phyloP scores from a whole-genome alignment of 495 filamentous ascomycete species.

The Oleoguttula mirabilis region DNA sequence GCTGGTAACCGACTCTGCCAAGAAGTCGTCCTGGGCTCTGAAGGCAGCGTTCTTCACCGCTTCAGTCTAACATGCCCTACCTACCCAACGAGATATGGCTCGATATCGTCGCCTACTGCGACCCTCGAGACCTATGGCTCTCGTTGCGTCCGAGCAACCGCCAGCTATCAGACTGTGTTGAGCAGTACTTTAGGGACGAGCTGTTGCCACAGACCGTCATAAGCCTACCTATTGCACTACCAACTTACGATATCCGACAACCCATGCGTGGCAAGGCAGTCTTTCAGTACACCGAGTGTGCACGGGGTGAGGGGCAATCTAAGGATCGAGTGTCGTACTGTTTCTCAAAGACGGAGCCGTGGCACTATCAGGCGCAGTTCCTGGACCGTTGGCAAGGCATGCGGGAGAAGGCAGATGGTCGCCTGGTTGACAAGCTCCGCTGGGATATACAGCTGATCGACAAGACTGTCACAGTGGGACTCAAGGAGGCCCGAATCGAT shows the following conservation, averaged over 20 bases:
- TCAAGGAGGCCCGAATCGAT: not conserved
- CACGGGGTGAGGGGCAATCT: not conserved
- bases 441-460: not conserved
- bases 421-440: not conserved
- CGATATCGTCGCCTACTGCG: constrained; percentile 1
- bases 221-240: not conserved
- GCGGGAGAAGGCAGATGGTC: not conserved
- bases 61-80: constrained; percentile 1
- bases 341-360: not conserved
- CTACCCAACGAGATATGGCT: constrained; percentile 9
- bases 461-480: not conserved
- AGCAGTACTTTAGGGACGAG: not conserved
- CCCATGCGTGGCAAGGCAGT: not conserved
- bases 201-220: not conserved
- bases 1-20: too few relatives aligned
- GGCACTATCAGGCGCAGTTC: not conserved
- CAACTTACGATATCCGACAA: constrained; percentile 4
- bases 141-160: not conserved
- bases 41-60: too few relatives aligned
- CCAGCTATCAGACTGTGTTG: not conserved
- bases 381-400: not conserved
- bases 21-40: too few relatives aligned
- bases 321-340: not conserved
- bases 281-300: not conserved
- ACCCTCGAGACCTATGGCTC: constrained; percentile 1